Evolutionary conservation across 768 basidiomycete species (phyloP), one percentile per base, ranked within the genome.

Genomic region (Sporobolomyces pararoseus): DNA sequence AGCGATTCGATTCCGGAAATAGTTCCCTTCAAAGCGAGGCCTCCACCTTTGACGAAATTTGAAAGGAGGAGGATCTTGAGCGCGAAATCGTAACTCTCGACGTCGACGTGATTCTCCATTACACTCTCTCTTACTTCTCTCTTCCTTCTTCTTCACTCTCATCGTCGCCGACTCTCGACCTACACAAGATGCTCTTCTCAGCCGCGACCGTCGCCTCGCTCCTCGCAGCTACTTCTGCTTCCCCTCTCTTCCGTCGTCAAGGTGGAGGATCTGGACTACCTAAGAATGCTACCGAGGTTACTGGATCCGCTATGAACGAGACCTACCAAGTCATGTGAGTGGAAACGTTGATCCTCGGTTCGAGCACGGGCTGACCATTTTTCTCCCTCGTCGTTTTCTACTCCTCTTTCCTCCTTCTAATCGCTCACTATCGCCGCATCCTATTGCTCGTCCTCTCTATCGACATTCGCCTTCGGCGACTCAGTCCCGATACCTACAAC

Each of bases 181-280:
- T 44, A 4, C 31, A 32, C 34, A 57, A 44, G 13, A 67, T 70
- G 63, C 57, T 46, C 27, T 53, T 60, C 51, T 32, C 39, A 14
- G 58, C 68, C 7, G 35, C 63, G n/a, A 53, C 63, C 32, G 68
- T 63, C 23, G 50, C 57, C 1, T 57, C 61, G 2, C 49, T 63
- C 27, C 21, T 65, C 44, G 63, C 68, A 1, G 39, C 50, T 12
- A 14, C 51, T 23, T 31, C 19, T 37, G 68, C 68, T n/a, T 65
- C 68, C 7, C 68, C 68, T n/a, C 55, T 69, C 55, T 13, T 37
- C 32, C 55, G 50, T 31, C 62, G 68, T n/a, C 63, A 64, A 44
- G 68, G 66, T 14, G 52, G 49, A 2, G 68, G 68, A 17, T 59
- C 50, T 13, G 49, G 49, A 2, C 34, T 63, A 10, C 59, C 59